Conservation (phyloP, 2,329 filamentous ascomycete genomes). For the Coniosporium tulheliwenetii region DNA sequence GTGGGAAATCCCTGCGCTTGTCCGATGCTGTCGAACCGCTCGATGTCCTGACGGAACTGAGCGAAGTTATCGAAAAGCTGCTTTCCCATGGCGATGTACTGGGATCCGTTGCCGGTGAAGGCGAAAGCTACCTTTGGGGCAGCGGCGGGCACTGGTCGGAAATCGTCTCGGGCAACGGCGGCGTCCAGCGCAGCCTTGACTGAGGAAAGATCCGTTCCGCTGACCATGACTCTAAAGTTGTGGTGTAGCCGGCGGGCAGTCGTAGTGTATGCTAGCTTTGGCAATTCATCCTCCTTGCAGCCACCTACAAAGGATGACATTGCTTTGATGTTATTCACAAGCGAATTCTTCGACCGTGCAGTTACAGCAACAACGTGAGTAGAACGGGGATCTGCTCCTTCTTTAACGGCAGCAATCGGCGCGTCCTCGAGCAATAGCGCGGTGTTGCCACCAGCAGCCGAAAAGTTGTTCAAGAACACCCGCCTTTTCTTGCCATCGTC, state of each 20-base stretch:
- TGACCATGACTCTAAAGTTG: slow-evolving; percentile 4
- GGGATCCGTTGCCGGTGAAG: slow-evolving; percentile 23
- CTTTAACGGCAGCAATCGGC: slow-evolving; percentile 13
- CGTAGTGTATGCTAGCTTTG: slow-evolving; percentile 9
- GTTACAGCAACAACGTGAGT: slow-evolving; percentile 2
- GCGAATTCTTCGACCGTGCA: slow-evolving; percentile 1
- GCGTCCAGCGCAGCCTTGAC: neutral
- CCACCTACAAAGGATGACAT: neutral
- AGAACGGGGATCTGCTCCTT: slow-evolving; percentile 6
- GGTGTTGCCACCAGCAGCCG: slow-evolving; percentile 21
- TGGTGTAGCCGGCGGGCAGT: slow-evolving; percentile 12
- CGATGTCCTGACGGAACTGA: slow-evolving; percentile 4
- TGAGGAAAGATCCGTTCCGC: neutral
- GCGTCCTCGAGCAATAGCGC: slow-evolving; percentile 12
- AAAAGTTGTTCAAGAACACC: slow-evolving; percentile 20
- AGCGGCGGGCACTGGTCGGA: neutral
- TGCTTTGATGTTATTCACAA: slow-evolving; percentile 3
- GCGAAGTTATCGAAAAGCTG: slow-evolving; percentile 9
- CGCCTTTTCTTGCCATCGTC: slow-evolving; percentile 1
- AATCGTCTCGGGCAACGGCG: neutral
- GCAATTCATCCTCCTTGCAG: slow-evolving; percentile 1
- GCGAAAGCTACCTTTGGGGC: slow-evolving; percentile 6
- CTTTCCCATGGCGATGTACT: slow-evolving; percentile 10
- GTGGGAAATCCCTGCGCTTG: slow-evolving; percentile 4
- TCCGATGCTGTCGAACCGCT: slow-evolving; percentile 3